A percentile compares a stretch with the other conserved stretches of the same genome.
These are phyloP conservation scores for Begonia fuchsioides DNA, from an alignment of 306 rosid genomes.

Conservation along the genomic window DNA sequence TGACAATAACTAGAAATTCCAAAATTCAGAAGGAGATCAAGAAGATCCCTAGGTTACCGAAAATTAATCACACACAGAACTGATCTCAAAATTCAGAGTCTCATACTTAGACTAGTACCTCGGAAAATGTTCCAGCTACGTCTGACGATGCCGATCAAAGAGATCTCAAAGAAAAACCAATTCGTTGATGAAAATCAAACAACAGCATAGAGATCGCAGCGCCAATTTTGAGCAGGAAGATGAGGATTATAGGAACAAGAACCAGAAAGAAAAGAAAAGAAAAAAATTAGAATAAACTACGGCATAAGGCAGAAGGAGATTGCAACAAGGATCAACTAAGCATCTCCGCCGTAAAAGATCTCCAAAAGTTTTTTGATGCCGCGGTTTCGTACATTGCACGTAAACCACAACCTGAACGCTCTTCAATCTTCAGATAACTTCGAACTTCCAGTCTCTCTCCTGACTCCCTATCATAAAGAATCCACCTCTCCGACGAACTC, in stretches of 20 bases:
- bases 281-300: constrained; percentile 29
- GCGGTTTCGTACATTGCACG: constrained; percentile 44
- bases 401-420: constrained; percentile 9
- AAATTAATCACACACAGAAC: not conserved
- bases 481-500: too few species aligned
- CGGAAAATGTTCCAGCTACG: not conserved
- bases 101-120: constrained; percentile 12
- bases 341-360: constrained; percentile 44
- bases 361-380: constrained; percentile 31
- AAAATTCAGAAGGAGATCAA: constrained; percentile 7
- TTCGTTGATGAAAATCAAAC: not conserved
- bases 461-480: too few species aligned
- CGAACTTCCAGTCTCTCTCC: not conserved
- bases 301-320: constrained; percentile 39
- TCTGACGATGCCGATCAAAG: too few species aligned
- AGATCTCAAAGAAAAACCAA: not conserved
- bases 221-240: not conserved
- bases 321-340: constrained; percentile 33
- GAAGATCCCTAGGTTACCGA: constrained; percentile 12
- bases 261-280: constrained; percentile 5
- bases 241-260: constrained; percentile 1
- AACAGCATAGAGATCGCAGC: constrained; percentile 9
- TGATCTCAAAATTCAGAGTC: not conserved
- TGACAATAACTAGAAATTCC: too few species aligned
- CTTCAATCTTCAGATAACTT: not conserved